Conservation (phyloP, 2,329 filamentous ascomycete genomes). For the Cercospora beticola region DNA sequence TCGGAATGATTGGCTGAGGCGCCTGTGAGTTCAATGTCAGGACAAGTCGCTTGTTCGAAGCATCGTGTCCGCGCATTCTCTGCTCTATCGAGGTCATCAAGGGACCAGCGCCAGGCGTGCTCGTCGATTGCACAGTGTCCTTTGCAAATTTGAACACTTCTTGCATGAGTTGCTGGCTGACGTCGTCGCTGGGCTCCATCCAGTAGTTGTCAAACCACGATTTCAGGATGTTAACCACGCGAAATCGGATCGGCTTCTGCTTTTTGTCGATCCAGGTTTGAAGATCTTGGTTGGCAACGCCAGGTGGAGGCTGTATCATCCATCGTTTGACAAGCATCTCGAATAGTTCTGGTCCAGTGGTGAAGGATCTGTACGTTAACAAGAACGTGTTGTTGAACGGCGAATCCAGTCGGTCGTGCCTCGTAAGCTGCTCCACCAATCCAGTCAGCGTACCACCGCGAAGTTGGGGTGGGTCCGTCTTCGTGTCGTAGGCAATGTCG, state of each 20-base stretch:
- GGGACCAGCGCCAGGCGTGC: conserved; percentile 82
- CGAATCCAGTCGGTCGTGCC: conserved; percentile 92
- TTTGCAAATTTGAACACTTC: conserved; percentile 88
- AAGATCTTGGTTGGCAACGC: conserved; percentile 71
- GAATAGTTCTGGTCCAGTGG: conserved; percentile 83
- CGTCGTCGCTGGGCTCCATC: conserved; percentile 91
- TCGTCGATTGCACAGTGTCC: conserved; percentile 87
- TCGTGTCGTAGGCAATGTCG: conserved; percentile 86
- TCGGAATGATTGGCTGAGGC: conserved; percentile 89
- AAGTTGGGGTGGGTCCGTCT: conserved; percentile 70
- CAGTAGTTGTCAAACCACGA: conserved; percentile 98
- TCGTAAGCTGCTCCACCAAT: conserved; percentile 89
- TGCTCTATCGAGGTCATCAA: conserved; percentile 87
- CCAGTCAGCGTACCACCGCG: conserved; percentile 87
- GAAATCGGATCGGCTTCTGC: conserved; percentile 92
- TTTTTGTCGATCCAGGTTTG: conserved; percentile 90
- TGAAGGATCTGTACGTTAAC: conserved; percentile 94
- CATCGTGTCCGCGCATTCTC: conserved; percentile 82
- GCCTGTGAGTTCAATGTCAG: conserved; percentile 75
- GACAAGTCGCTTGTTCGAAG: conserved; percentile 79
- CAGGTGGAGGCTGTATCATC: conserved; percentile 85
- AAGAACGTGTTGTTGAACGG: conserved; percentile 98
- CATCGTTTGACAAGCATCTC: conserved; percentile 90
- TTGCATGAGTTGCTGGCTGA: conserved; percentile 79
- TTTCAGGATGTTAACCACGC: conserved; percentile 96